phyloP scores from a whole-genome alignment of 345 rosid genomes.

The Citrus mangshanensis region DNA sequence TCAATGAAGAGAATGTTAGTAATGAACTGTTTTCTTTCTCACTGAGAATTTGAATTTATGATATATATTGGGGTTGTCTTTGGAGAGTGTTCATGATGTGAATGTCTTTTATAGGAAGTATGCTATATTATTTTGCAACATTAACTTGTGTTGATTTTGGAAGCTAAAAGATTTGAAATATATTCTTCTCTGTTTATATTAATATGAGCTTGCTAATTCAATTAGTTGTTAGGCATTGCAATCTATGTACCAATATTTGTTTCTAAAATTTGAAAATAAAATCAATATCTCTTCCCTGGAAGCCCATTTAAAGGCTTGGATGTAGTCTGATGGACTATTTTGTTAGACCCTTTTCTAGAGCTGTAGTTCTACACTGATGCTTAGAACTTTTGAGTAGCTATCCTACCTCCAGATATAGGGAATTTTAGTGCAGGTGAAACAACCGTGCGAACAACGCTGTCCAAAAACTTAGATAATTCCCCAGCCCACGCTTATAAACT shows the following conservation, averaged over 20 bases:
- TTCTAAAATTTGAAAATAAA: background rate
- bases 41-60: background rate
- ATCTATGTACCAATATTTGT: background rate
- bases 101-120: background rate
- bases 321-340: background rate
- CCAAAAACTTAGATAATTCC: background rate
- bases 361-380: background rate
- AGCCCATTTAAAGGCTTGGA: background rate
- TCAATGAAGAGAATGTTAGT: background rate
- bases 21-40: background rate
- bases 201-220: background rate
- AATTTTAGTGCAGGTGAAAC: background rate
- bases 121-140: background rate
- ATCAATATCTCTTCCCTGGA: background rate
- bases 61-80: background rate
- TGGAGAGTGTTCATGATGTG: background rate
- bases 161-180: background rate
- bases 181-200: background rate
- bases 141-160: background rate
- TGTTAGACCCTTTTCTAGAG: background rate
- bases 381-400: background rate
- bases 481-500: background rate
- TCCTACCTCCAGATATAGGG: background rate
- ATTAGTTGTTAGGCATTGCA: background rate
- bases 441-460: background rate